Base-by-base conservation (phyloP, 2,329 filamentous ascomycete genomes). In the Ophiosphaerella herpotricha region DNA sequence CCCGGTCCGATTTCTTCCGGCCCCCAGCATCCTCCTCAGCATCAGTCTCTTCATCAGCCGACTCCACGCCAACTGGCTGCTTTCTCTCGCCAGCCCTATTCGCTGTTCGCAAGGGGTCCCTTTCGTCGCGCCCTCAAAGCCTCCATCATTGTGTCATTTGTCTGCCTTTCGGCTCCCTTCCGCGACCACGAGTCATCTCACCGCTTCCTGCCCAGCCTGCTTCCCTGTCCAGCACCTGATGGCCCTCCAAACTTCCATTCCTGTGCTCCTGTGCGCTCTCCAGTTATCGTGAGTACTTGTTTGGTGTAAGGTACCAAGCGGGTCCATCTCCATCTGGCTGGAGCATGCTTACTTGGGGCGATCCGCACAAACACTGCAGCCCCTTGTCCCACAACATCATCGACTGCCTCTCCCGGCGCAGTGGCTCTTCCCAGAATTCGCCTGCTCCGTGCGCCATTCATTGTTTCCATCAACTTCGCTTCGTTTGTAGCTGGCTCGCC, bases 121-220 rank as follows among this genome's bases (percentile, higher is more conserved):
- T 63, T 58, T 57, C 55, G 54, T 50, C 49, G 43, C 43, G 48
- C 39, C 36, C 46, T 36, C 32, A 41, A 51, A 31, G 39, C 45
- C 55, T 46, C 51, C 35, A 64, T 67, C 57, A 54, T 60, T 46
- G 43, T 70, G 67, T 72, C 66, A 70, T 72, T 57, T 60, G 65
- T 68, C 64, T 65, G 67, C 56, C 61, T 63, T 60, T 51, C 54
- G 53, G 41, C 57, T 55, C 49, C 52, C 55, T 54, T 52, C 43
- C 52, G 55, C 52, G 60, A 48, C 52, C 67, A 58, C 68, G 68
- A 72, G 68, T 72, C 68, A 70, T 66, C 54, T 71, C 67, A 71
- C 68, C 68, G 68, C 68, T 60, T 50, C 48, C 50, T 42, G 42
- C 57, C 43, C 52, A 56, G 38, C 57, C 40, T 49, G 37, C 53